Evolutionary conservation across 1,139 yeast genomes (phyloP), one percentile per base, ranked within the genome.

Genomic region (Protomyces arabidopsidicola): DNA sequence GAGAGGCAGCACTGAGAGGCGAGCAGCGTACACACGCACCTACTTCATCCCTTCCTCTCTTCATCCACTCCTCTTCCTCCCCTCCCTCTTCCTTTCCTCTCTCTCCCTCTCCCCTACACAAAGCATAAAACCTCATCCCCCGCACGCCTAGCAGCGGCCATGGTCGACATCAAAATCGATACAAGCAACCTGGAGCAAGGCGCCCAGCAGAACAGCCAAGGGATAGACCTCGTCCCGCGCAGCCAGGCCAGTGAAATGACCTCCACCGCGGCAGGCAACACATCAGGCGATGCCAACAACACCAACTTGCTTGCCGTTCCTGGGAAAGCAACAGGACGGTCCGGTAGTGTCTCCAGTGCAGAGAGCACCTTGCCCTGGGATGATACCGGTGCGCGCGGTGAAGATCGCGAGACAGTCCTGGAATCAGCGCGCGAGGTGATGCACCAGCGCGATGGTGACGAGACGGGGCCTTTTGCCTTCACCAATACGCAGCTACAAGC

Each of bases 401-500:
- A 58, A 38, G 53, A 24, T 18, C 55, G 62, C 12, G 27, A 6
- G n/a, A 38, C 42, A 2, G 45, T 31, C 6, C 27, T 52, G 4
- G 51, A 51, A 9, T 24, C 39, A 6, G 42, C 20, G n/a, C 53
- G 55, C 16, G 53, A 39, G 12, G 12, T 52, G 27, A 58, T 58
- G 36, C 20, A 36, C 14, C 14, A 4, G 12, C 57, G 50, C 24
- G 65, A 36, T 18, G 61, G 45, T 12, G 64, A 64, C 2, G 64
- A 65, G 22, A 63, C 60, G 22, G 65, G 66, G 8, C 69, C 70
- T 4, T 70, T 69, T 64, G 69, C 70, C 24, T 64, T 73, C 31
- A 69, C 73, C 5, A 72, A 74, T 3, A 71, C 68, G 48, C 78
- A 77, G 66, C 72, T 78, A 39, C 69, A 70, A 51, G 68, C 73